phyloP scores from a whole-genome alignment of 192 early-diverging fungal species.

The Pecoramyces ruminantium region DNA sequence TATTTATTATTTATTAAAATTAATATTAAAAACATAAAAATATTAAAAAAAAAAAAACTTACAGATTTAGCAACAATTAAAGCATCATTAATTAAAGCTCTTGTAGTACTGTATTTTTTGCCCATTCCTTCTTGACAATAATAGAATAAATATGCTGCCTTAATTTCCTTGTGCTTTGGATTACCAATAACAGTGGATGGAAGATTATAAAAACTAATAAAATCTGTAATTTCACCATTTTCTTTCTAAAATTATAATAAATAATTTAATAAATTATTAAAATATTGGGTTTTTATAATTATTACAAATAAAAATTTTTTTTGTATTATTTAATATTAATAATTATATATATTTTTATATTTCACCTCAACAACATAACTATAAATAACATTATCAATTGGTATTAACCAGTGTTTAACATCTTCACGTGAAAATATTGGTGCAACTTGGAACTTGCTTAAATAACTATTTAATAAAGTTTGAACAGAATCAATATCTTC shows the following conservation, averaged over 20 bases:
- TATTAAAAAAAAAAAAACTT: background rate
- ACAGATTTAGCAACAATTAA: slow-evolving; percentile 50
- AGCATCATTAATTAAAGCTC: slow-evolving; percentile 51
- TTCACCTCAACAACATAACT: slow-evolving; percentile 80
- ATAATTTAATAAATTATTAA: background rate
- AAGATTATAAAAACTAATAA: slow-evolving; percentile 87
- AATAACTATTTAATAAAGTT: slow-evolving; percentile 55
- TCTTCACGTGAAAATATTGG: slow-evolving; percentile 71
- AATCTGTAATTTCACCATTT: slow-evolving; percentile 56
- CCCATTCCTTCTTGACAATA: slow-evolving; percentile 42
- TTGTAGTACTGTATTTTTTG: slow-evolving; percentile 4
- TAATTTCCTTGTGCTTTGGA: slow-evolving; percentile 47
- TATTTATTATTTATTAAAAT: too few species aligned
- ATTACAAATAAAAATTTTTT: background rate
- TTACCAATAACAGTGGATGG: slow-evolving; percentile 79
- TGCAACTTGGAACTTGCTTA: slow-evolving; percentile 37
- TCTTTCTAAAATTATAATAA: slow-evolving; percentile 13
- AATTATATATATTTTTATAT: background rate
- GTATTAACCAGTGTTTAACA: slow-evolving; percentile 78
- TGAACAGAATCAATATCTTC: slow-evolving; percentile 60
- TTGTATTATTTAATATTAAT: background rate
- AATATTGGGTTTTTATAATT: background rate
- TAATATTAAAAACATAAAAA: too few species aligned
- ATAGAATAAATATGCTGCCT: slow-evolving; percentile 92
- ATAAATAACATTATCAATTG: slow-evolving; percentile 69